Evolutionary conservation across 2,329 filamentous ascomycete species (phyloP).

Genomic region (Venturia pyrina): DNA sequence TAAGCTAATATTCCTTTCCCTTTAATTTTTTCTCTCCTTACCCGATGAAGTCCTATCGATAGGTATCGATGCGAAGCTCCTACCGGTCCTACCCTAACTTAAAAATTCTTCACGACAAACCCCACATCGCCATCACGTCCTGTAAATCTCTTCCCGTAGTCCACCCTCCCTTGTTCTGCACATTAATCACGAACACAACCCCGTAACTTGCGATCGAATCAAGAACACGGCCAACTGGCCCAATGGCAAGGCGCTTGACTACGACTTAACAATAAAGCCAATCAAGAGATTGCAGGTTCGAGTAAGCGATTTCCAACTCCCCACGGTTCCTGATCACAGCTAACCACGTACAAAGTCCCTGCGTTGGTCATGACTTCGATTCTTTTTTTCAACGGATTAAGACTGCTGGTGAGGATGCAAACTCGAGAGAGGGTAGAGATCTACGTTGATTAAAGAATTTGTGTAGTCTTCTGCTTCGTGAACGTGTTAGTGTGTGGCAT

Average conservation of each 20-base stretch:
- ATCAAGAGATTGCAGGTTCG: constrained; percentile 15
- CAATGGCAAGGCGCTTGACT: constrained; percentile 51
- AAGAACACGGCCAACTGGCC: constrained; percentile 28
- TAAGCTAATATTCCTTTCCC: neutral
- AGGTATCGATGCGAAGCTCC: neutral
- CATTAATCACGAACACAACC: neutral
- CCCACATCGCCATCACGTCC: neutral
- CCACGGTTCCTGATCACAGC: neutral
- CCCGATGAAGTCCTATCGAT: too few relatives aligned
- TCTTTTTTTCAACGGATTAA: neutral
- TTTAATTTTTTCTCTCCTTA: too few relatives aligned
- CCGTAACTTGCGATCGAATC: neutral
- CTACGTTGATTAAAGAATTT: too few relatives aligned
- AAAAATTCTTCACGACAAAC: neutral
- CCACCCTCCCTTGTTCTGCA: neutral
- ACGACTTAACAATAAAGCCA: constrained; percentile 24
- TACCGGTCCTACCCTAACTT: too few relatives aligned
- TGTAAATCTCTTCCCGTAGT: neutral
- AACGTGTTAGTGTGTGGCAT: too few relatives aligned
- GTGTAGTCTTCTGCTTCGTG: too few relatives aligned
- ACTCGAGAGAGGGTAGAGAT: too few relatives aligned
- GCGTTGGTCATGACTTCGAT: neutral
- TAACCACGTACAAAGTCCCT: neutral
- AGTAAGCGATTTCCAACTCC: too few relatives aligned
- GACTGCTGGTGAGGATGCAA: too few relatives aligned